Evolutionary conservation across 164 flowering plant species (phyloP).

Genomic region (Brasenia schreberi): DNA sequence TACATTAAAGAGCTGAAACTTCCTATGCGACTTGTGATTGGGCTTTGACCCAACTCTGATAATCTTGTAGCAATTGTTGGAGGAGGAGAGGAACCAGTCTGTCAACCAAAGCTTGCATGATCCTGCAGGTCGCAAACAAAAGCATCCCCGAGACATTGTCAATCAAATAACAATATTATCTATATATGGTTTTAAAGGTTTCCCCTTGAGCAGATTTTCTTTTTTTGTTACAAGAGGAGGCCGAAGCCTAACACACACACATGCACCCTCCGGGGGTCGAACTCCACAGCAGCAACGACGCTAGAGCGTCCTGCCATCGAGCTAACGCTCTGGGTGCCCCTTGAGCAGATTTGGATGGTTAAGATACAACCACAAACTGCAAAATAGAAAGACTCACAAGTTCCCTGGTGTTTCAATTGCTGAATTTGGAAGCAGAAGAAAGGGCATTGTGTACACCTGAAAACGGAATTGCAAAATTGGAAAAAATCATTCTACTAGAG

Average conservation of each 20-base stretch:
- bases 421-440: conserved; percentile 44
- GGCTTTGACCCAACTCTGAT: conserved; percentile 43
- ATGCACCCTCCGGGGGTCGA: no score
- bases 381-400: conserved; percentile 29
- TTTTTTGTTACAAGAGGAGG: no score
- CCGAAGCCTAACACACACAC: no score
- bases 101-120: conserved; percentile 61
- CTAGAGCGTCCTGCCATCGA: no score
- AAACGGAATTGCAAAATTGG: not conserved
- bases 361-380: not conserved
- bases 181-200: not conserved
- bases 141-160: not conserved
- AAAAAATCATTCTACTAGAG: not conserved
- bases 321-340: no score
- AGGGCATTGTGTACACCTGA: conserved; percentile 60
- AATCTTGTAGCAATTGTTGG: conserved; percentile 50
- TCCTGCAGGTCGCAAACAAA: conserved; percentile 20
- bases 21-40: conserved; percentile 4
- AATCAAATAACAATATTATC: not conserved
- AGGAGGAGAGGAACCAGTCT: conserved; percentile 49
- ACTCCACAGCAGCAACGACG: no score
- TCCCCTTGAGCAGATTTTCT: no score
- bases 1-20: not conserved
- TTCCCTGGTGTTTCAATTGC: conserved; percentile 76
- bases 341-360: no score